Evolutionary conservation across 2,329 filamentous ascomycete genomes (phyloP).

Genomic region (Hirsutella thompsonii): DNA sequence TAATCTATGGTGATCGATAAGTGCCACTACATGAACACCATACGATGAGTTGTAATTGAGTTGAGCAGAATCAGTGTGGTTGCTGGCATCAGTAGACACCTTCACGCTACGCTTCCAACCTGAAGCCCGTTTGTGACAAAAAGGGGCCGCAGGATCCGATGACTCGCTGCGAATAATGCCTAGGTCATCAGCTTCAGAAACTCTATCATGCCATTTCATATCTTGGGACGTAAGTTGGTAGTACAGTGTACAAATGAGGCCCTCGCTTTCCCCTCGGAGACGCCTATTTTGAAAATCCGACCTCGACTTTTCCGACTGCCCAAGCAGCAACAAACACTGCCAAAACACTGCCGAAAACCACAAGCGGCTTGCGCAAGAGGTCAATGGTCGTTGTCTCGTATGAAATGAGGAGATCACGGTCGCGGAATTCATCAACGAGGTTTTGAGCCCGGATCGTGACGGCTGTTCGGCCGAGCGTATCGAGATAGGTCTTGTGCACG

Average conservation of each 20-base stretch:
- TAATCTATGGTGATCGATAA: too few species aligned
- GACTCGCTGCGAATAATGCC: too few species aligned
- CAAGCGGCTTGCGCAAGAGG: conserved; percentile 72
- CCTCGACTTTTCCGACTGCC: conserved; percentile 64
- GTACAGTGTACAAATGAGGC: conserved; percentile 5
- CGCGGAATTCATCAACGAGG: conserved; percentile 79
- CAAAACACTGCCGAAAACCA: conserved; percentile 63
- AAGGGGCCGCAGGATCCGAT: too few species aligned
- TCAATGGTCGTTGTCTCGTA: conserved; percentile 74
- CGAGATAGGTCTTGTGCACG: conserved; percentile 81
- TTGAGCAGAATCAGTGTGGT: too few species aligned
- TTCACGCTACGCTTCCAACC: too few species aligned
- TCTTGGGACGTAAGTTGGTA: conserved; percentile 8
- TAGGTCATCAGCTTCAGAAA: too few species aligned
- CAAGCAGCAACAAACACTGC: conserved; percentile 64
- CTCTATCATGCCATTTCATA: conserved; percentile 7
- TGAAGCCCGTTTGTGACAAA: too few species aligned
- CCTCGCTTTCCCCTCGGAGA: background rate
- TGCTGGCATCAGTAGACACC: too few species aligned
- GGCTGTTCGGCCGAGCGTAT: conserved; percentile 78
- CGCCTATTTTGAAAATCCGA: conserved; percentile 52
- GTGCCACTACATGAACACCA: too few species aligned
- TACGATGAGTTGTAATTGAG: too few species aligned
- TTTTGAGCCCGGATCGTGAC: conserved; percentile 73
- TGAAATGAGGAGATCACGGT: conserved; percentile 69